These are phyloP conservation scores for Scheffersomyces segobiensis DNA, from an alignment of 1,139 yeast species.

Conservation along the genomic window DNA sequence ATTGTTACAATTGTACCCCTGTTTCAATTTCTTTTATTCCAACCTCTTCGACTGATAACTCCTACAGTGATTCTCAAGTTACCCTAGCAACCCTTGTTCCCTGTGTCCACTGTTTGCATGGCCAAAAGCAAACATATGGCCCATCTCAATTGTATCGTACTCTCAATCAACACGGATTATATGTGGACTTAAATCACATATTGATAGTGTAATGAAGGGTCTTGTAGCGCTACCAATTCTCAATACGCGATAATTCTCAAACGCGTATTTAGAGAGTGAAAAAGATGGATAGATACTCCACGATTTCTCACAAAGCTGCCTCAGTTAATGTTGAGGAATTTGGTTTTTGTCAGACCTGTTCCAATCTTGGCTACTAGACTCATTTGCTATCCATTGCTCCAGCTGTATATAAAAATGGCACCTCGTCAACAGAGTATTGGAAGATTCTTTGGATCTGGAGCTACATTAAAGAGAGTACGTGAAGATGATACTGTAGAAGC, in stretches of 20 bases:
- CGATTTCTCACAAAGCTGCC: not conserved
- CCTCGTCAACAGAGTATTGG: constrained; percentile 1
- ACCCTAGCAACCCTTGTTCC: too few relatives aligned
- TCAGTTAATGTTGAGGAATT: not conserved
- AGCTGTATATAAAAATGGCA: not conserved
- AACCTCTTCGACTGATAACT: too few relatives aligned
- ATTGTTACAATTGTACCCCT: too few relatives aligned
- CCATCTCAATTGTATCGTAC: too few relatives aligned
- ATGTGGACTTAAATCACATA: too few relatives aligned
- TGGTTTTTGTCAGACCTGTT: not conserved
- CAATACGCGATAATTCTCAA: not conserved
- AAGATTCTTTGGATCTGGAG: not conserved
- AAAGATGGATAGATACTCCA: not conserved
- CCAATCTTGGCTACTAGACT: not conserved
- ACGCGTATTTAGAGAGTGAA: not conserved
- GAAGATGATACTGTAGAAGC: constrained; percentile 5
- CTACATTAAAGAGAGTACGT: not conserved
- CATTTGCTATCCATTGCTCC: not conserved
- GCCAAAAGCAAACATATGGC: too few relatives aligned
- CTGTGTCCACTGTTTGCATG: too few relatives aligned
- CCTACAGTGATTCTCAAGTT: too few relatives aligned
- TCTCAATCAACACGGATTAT: too few relatives aligned
- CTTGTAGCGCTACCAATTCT: not conserved
- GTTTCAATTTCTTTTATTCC: too few relatives aligned
- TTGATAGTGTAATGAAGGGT: not conserved